A percentile compares a stretch with the other conserved stretches of the same genome.
phyloP scores from a whole-genome alignment of 202 grass and related monocot genomes.

The Hordeum pubiflorum region DNA sequence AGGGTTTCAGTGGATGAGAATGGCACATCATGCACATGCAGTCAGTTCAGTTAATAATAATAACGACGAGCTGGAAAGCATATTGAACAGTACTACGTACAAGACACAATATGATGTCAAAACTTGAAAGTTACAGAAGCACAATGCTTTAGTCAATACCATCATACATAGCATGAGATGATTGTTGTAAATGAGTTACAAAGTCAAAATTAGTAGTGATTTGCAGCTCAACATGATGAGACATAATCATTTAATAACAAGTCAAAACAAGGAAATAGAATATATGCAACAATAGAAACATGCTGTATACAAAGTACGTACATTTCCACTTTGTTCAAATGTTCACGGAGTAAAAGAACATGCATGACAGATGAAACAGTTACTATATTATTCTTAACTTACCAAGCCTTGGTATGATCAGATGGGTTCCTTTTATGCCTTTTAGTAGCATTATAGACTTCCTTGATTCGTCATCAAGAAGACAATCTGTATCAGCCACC shows the following conservation, averaged over 20 bases:
- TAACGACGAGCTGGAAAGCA: not conserved
- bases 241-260: not conserved
- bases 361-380: not conserved
- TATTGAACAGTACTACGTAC: not conserved
- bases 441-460: slow-evolving; percentile 63
- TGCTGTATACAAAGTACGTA: not conserved
- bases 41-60: not conserved
- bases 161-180: not conserved
- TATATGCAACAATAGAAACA: not conserved
- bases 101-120: not conserved
- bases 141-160: not conserved
- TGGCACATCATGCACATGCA: not conserved
- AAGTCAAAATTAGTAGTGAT: not conserved
- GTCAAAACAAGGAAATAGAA: not conserved
- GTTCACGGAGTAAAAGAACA: not conserved
- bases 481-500: slow-evolving; percentile 55
- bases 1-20: slow-evolving; percentile 7
- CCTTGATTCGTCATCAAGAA: slow-evolving; percentile 70
- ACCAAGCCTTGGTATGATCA: slow-evolving; percentile 79
- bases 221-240: not conserved
- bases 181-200: not conserved
- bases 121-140: not conserved
- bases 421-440: slow-evolving; percentile 76
- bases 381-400: slow-evolving; percentile 9
- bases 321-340: not conserved